Evolutionary conservation across 805 yeast genomes (phyloP).

Genomic region (Kodamaea jinghongensis): DNA sequence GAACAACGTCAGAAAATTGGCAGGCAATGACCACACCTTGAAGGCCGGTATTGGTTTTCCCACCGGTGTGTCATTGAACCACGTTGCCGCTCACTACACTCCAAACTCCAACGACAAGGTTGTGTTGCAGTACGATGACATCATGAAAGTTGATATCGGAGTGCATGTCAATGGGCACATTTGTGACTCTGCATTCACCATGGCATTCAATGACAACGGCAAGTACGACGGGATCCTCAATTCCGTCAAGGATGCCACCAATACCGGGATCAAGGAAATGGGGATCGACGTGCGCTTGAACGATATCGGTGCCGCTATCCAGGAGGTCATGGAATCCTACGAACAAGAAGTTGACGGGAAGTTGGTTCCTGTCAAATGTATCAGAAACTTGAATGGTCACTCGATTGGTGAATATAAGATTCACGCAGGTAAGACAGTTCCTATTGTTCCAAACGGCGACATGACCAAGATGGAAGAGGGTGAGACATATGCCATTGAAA

Average conservation of each 20-base stretch:
- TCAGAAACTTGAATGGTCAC: slow-evolving; percentile 93
- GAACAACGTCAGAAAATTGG: slow-evolving; percentile 71
- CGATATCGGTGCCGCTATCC: slow-evolving; percentile 93
- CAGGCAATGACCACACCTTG: slow-evolving; percentile 62
- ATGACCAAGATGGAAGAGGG: slow-evolving; percentile 98
- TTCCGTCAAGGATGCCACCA: slow-evolving; percentile 91
- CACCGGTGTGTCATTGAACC: slow-evolving; percentile 91
- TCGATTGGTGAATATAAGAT: slow-evolving; percentile 79
- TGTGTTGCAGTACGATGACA: slow-evolving; percentile 80
- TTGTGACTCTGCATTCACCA: slow-evolving; percentile 92
- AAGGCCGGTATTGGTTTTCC: slow-evolving; percentile 95
- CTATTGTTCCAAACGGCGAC: slow-evolving; percentile 92
- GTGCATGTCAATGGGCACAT: slow-evolving; percentile 94
- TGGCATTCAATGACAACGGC: slow-evolving; percentile 79
- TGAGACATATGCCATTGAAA: slow-evolving; percentile 96
- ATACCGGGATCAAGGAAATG: slow-evolving; percentile 88
- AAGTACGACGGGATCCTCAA: slow-evolving; percentile 74
- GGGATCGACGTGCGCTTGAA: slow-evolving; percentile 95
- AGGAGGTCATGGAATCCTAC: slow-evolving; percentile 96
- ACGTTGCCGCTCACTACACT: slow-evolving; percentile 96
- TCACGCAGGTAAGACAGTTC: slow-evolving; percentile 95
- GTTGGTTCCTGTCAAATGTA: slow-evolving; percentile 78
- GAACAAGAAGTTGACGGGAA: slow-evolving; percentile 91
- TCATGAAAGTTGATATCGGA: slow-evolving; percentile 95
- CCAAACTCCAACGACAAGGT: slow-evolving; percentile 94